phyloP scores from a whole-genome alignment of 139 green algal genomes.

The Spirogloea muscicola region DNA sequence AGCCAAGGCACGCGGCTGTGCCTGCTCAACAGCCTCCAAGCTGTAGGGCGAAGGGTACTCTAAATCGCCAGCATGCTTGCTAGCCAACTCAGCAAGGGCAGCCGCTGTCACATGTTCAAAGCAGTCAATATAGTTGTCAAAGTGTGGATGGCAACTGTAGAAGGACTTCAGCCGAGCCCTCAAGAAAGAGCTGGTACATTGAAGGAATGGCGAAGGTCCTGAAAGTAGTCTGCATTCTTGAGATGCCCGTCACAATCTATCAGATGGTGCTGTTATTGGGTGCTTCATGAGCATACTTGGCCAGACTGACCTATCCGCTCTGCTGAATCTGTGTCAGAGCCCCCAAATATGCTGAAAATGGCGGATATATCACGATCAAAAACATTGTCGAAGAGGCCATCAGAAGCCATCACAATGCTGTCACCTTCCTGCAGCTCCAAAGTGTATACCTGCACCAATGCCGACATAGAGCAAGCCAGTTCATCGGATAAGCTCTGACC shows the following conservation, averaged over 20 bases:
- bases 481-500: not conserved
- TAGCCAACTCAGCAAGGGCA: constrained; percentile 15
- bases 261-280: not conserved
- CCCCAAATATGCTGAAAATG: constrained; percentile 27
- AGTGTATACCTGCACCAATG: constrained; percentile 4
- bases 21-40: constrained; percentile 19
- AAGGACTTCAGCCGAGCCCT: not conserved
- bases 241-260: not conserved
- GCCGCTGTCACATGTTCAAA: not conserved
- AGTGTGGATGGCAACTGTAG: not conserved
- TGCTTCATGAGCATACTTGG: not conserved
- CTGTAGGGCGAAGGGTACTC: constrained; percentile 23
- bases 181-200: not conserved
- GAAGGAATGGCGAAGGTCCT: not conserved
- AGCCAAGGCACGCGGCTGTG: too few relatives aligned
- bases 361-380: constrained; percentile 42
- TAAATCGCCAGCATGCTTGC: constrained; percentile 3
- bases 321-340: not conserved
- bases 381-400: constrained; percentile 51
- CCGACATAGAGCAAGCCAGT: not conserved
- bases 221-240: not conserved
- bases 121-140: not conserved
- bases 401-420: constrained; percentile 36
- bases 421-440: constrained; percentile 42
- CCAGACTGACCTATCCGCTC: constrained; percentile 18